phyloP scores from a whole-genome alignment of 306 rosid genomes.

The Cicer arietinum region DNA sequence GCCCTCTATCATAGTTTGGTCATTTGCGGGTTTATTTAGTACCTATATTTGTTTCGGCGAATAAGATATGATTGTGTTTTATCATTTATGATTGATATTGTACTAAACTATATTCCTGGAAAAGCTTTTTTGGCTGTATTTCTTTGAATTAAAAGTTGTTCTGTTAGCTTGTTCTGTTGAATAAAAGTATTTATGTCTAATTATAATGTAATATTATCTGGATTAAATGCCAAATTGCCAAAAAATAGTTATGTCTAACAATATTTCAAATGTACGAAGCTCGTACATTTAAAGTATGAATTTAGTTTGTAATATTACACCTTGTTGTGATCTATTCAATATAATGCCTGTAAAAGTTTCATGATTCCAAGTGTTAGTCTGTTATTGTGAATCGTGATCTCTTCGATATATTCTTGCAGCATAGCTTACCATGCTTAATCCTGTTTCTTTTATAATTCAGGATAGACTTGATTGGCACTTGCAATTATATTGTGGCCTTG shows the following conservation, averaged over 20 bases:
- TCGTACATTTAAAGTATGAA: not conserved
- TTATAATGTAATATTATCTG: not conserved
- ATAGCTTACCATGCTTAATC: slow-evolving; percentile 9
- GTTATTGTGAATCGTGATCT: slow-evolving; percentile 35
- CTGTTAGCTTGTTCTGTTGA: not conserved
- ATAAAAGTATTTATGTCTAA: not conserved
- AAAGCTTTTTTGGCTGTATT: not conserved
- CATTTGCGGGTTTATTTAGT: not conserved
- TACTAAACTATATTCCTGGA: not conserved
- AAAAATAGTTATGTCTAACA: slow-evolving; percentile 6
- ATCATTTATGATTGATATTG: not conserved
- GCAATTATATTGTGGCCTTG: slow-evolving; percentile 4
- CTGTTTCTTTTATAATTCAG: slow-evolving; percentile 25
- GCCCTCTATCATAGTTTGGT: not conserved
- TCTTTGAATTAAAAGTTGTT: not conserved
- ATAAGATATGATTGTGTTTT: not conserved
- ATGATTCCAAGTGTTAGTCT: slow-evolving; percentile 20
- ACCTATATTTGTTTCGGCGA: not conserved
- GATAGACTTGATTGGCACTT: slow-evolving; percentile 11
- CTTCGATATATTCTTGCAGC: slow-evolving; percentile 30
- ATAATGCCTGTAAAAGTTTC: slow-evolving; percentile 30
- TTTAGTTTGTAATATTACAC: not conserved
- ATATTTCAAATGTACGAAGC: not conserved
- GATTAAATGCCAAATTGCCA: not conserved
- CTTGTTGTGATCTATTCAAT: slow-evolving; percentile 26